Evolutionary conservation across 2,329 filamentous ascomycete genomes (phyloP), one percentile per base, ranked within the genome.

Genomic region (Onygenales sp.): DNA sequence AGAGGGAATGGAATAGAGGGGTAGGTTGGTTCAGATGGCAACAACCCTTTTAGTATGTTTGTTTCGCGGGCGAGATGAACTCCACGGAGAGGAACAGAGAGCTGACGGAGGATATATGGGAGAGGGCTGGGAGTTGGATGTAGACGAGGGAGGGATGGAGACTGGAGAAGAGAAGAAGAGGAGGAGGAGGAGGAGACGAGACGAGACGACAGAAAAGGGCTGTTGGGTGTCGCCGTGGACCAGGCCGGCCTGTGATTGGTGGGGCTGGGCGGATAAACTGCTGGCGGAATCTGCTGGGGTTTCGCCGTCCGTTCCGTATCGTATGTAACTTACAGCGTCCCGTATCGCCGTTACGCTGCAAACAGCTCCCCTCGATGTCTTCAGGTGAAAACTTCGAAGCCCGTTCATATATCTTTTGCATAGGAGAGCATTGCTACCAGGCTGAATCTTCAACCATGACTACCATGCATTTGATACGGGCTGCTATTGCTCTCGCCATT

Each of bases 211-310:
- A 50, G 54, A 52, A 47, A 42, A 55, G 43, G 33, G 51, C 47
- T 52, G 52, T 52, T 52, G 49, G 52, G 54, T 58, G 49, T 58
- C 21, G 21, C 17, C 17, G 17, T 17, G 17, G 17, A 17, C 17
- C 17, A 27, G 21, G 21, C 21, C 21, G 4, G 21, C 21, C 21
- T 63, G 63, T 57, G 65, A 60, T 64, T 63, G 63, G 62, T 64
- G 65, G 49, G 48, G 37, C 50, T 14, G 40, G 40, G 40, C 40
- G 40, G 40, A 21, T n/a, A 21, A 21, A 21, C n/a, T 43, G 40
- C 40, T 43, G 40, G 21, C 21, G 21, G 21, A 27, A 27, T 27
- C 21, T 27, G 21, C 21, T 27, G 21, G 21, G 21, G 21, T 27
- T 27, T 27, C 40, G 5, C 14, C 40, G 7, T 14, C 4, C 9